Evolutionary conservation across 306 rosid genomes (phyloP), one percentile per base, ranked within the genome.

Genomic region (Fragaria ananassa): DNA sequence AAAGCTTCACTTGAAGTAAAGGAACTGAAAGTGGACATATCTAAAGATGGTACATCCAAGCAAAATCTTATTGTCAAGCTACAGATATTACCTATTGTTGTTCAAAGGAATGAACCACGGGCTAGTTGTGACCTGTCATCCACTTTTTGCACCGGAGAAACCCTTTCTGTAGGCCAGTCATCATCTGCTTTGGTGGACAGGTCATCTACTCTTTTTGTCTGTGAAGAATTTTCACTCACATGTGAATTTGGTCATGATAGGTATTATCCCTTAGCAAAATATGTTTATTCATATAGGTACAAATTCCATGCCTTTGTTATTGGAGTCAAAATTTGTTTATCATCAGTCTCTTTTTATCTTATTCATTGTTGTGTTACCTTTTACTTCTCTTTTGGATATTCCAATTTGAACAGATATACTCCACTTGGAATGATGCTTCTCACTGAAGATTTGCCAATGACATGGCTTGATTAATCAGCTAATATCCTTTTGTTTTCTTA

Each of bases 231-330:
- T 70, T 86, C 93, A 9, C 76, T 96, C 81, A 83, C 86, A 25
- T 87, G 93, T 84, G 97, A 92, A 89, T 89, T 96, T 86, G 99
- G 92, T 82, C 94, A 88, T 78, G 89, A 92, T 82, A 96, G 99
- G 99, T 96, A 91, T 63, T 75, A 81, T 82, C 35, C 70, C 8
- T 61, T 60, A 13, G 29, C 45, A 45, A 72, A 21, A 13, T 70
- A 41, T 46, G 29, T 5, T 57, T 37, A 21, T 74, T 49, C 67
- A 13, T 45, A 39, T 77, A 37, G 60, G 41, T 12, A 71, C 77
- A 65, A 70, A 68, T 46, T n/a, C 39, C 8, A 64, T 5, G 35
- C 25, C 31, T 56, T 72, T 68, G 51, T 68, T 41, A 27, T 17
- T 0, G 31, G 31, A 65, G 7, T 6, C 41, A n/a, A 25, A 12